Conservation (phyloP, 805 yeast species). For the Starmerella sirachaensis region DNA sequence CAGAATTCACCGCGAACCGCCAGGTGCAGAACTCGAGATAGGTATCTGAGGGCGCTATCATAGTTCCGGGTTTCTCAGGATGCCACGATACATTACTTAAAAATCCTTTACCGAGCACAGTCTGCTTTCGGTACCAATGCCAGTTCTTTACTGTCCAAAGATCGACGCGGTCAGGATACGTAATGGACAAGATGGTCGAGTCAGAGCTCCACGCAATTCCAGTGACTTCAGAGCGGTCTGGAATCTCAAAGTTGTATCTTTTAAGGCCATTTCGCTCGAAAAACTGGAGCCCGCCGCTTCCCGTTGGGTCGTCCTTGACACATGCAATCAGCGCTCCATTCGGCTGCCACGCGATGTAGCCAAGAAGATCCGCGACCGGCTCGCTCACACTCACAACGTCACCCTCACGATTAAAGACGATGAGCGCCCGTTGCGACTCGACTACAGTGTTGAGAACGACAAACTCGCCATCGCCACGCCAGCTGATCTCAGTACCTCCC, state of each 20-base stretch:
- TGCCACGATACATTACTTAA: conserved; percentile 49
- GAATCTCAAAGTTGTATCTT: conserved; percentile 70
- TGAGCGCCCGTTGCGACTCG: conserved; percentile 55
- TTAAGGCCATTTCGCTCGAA: conserved; percentile 89
- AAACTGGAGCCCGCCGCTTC: conserved; percentile 40
- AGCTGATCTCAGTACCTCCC: conserved; percentile 41
- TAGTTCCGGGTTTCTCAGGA: conserved; percentile 71
- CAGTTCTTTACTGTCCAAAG: conserved; percentile 87
- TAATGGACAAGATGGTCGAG: conserved; percentile 67
- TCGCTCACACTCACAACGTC: conserved; percentile 70
- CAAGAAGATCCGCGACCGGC: conserved; percentile 75
- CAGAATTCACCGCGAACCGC: conserved; percentile 55
- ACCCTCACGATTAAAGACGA: conserved; percentile 73
- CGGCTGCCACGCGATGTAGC: conserved; percentile 73
- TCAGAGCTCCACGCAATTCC: conserved; percentile 68
- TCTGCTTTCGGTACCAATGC: conserved; percentile 91
- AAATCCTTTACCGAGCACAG: conserved; percentile 31
- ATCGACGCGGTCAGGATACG: conserved; percentile 51
- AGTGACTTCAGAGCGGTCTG: conserved; percentile 35
- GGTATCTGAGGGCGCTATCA: conserved; percentile 36
- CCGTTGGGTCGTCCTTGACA: conserved; percentile 34
- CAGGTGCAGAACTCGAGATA: conserved; percentile 28
- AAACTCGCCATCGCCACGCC: conserved; percentile 94
- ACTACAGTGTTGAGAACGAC: conserved; percentile 61
- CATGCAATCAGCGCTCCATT: conserved; percentile 80